A percentile compares a stretch with the other conserved stretches of the same genome.
phyloP scores from a whole-genome alignment of 2,329 filamentous ascomycete genomes.

The Phaeosphaeriaceae sp. region DNA sequence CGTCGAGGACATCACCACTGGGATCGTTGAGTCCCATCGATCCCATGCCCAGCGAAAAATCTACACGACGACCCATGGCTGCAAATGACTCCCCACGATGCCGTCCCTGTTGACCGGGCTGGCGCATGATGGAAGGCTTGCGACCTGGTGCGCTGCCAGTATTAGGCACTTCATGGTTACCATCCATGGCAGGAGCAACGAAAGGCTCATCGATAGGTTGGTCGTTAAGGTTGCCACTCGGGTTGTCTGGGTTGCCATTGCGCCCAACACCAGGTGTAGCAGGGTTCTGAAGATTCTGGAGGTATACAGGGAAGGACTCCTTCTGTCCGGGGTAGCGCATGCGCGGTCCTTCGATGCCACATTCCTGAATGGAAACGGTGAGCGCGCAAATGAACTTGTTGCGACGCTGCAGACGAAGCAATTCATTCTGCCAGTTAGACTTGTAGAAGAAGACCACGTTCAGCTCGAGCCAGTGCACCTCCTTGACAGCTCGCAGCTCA shows the following conservation, averaged over 20 bases:
- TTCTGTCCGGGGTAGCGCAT: conserved; percentile 74
- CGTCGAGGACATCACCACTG: conserved; percentile 70
- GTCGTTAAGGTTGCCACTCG: conserved; percentile 46
- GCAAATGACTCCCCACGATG: conserved; percentile 64
- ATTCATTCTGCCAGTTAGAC: conserved; percentile 93
- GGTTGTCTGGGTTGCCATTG: conserved; percentile 55
- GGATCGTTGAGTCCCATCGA: conserved; percentile 65
- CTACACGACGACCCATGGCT: conserved; percentile 67
- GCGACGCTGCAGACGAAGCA: conserved; percentile 84
- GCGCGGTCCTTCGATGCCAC: conserved; percentile 84
- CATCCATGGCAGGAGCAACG: conserved; percentile 44
- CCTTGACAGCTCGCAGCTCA: conserved; percentile 78
- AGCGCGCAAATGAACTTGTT: conserved; percentile 95
- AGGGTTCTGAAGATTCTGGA: conserved; percentile 59
- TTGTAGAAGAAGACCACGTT: conserved; percentile 99
- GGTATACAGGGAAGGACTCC: conserved; percentile 70
- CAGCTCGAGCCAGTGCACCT: conserved; percentile 84
- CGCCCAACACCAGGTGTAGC: conserved; percentile 52
- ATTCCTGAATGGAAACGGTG: conserved; percentile 82
- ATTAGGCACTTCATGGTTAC: conserved; percentile 8
- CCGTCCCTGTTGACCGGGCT: conserved; percentile 49
- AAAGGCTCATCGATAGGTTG: conserved; percentile 52
- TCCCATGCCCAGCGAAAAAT: conserved; percentile 74
- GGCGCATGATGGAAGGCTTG: conserved; percentile 64
- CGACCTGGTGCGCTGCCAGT: conserved; percentile 24